Base-by-base conservation (phyloP, 1,284 basidiomycete genomes). In the Moniliophthora roreri region DNA sequence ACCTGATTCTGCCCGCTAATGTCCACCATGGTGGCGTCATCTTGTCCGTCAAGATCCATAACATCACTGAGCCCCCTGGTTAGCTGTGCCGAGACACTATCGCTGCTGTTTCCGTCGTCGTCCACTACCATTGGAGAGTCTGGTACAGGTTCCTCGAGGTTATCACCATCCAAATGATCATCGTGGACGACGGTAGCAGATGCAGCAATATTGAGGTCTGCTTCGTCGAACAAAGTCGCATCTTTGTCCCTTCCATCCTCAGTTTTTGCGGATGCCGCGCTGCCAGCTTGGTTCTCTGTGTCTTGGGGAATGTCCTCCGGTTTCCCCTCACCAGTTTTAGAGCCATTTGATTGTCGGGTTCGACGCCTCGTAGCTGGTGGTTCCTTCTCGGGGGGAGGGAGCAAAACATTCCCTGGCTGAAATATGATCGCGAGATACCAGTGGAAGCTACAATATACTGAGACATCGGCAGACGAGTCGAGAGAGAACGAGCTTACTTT, bases 401-500 rank as follows among this genome's bases (percentile, higher is more conserved):
- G 64, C 4, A 91, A 72, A 34, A 81, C 72, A 60, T 83, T 71
- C 48, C 81, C 82, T 0, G 97, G 96, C 55, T 91, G 87, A 69
- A 86, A 89, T 60, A 99, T 95, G 59, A 99, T 85, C 6, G 93
- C 95, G 20, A 99, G 80, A 68, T 97, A 99, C 97, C 97, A 99
- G 72, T 99, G 97, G 42, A 93, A 73, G 62, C 93, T 96, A 59
- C 16, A 39, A 23, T 49, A 13, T 10, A 44, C n/a, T 36, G 24
- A 54, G 3, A 38, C 34, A 52, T 18, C 36, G 4, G 20, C 4
- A 16, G 8, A 7, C 9, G 4, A 24, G 34, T n/a, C 9, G 34
- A 36, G 8, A 15, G 21, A 23, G 28, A 28, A 48, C 3, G 21
- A 4, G 69, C 85, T 52, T 66, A 95, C 91, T 95, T 79, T 69